Conservation (phyloP, 306 rosid genomes). For the Malus sylvestris region DNA sequence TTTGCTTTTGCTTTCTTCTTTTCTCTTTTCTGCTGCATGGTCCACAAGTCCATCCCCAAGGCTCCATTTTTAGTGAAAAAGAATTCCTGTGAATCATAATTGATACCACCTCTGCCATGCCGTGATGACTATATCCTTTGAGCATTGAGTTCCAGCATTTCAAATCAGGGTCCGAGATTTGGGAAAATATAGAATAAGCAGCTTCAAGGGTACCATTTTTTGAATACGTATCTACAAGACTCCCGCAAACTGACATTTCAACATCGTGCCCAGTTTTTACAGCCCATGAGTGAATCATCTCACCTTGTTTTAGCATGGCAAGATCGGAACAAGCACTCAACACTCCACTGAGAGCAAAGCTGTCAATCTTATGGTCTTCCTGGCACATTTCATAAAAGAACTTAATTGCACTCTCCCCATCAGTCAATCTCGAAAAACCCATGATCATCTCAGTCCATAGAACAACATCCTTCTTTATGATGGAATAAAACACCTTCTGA, state of each 20-base stretch:
- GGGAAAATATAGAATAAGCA: constrained; percentile 47
- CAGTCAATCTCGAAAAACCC: constrained; percentile 51
- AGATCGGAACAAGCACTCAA: constrained; percentile 70
- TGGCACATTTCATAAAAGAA: constrained; percentile 51
- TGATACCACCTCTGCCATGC: constrained; percentile 32
- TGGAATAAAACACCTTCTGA: constrained; percentile 34
- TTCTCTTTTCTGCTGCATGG: too few species aligned
- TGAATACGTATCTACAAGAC: constrained; percentile 75
- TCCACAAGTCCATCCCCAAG: too few species aligned
- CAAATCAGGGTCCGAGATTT: constrained; percentile 51
- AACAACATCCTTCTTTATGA: constrained; percentile 54
- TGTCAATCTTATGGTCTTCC: constrained; percentile 42
- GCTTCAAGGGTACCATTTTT: constrained; percentile 66
- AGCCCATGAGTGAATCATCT: constrained; percentile 62
- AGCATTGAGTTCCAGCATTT: constrained; percentile 88
- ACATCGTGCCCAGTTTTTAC: constrained; percentile 49
- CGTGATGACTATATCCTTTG: constrained; percentile 78
- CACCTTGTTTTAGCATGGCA: constrained; percentile 67
- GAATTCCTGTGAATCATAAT: too few species aligned
- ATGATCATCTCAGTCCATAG: constrained; percentile 87
- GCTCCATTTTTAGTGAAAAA: too few species aligned
- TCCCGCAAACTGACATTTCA: constrained; percentile 66
- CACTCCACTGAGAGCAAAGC: constrained; percentile 63
- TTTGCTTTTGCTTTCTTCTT: too few species aligned
- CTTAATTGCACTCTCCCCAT: constrained; percentile 44